phyloP scores from a whole-genome alignment of 2,329 filamentous ascomycete genomes.

The Neopestalotiopsis sp. region DNA sequence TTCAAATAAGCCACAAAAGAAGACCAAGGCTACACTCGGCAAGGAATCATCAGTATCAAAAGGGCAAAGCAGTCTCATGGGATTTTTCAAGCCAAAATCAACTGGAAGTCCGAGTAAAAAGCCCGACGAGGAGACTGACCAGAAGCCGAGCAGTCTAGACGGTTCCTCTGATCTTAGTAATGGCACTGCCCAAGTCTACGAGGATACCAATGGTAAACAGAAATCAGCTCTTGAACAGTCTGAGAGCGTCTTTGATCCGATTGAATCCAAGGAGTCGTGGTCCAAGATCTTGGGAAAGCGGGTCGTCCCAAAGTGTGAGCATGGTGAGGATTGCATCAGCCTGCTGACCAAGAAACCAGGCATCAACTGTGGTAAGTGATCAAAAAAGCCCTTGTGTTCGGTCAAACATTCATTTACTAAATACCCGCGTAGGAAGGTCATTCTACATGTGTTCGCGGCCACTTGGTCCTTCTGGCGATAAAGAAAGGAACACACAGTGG shows the following conservation, averaged over 20 bases:
- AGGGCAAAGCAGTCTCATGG: constrained; percentile 67
- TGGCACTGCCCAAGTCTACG: constrained; percentile 20
- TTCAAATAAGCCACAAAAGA: constrained; percentile 41
- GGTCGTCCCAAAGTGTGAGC: constrained; percentile 79
- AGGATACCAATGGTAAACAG: not conserved
- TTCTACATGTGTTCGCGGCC: constrained; percentile 73
- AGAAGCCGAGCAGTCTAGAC: constrained; percentile 18
- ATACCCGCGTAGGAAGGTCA: constrained; percentile 51
- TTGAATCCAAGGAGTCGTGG: constrained; percentile 82
- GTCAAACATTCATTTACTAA: constrained; percentile 1
- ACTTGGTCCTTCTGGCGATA: constrained; percentile 82
- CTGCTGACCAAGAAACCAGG: constrained; percentile 88
- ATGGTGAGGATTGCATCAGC: constrained; percentile 84
- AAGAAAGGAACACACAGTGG: constrained; percentile 86
- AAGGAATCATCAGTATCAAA: constrained; percentile 38
- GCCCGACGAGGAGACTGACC: constrained; percentile 18
- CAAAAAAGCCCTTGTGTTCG: not conserved
- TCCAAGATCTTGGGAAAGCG: constrained; percentile 80
- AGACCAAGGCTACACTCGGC: constrained; percentile 38
- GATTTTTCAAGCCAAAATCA: constrained; percentile 76
- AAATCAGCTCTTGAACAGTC: constrained; percentile 16
- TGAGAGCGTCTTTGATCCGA: constrained; percentile 66
- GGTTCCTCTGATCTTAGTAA: constrained; percentile 21
- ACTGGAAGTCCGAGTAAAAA: constrained; percentile 24
- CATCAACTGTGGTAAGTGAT: constrained; percentile 70